Percentiles rank a stretch among this genome's conserved stretches.
Conservation (phyloP, 139 green algal species). For the Ostreobium quekettii region DNA sequence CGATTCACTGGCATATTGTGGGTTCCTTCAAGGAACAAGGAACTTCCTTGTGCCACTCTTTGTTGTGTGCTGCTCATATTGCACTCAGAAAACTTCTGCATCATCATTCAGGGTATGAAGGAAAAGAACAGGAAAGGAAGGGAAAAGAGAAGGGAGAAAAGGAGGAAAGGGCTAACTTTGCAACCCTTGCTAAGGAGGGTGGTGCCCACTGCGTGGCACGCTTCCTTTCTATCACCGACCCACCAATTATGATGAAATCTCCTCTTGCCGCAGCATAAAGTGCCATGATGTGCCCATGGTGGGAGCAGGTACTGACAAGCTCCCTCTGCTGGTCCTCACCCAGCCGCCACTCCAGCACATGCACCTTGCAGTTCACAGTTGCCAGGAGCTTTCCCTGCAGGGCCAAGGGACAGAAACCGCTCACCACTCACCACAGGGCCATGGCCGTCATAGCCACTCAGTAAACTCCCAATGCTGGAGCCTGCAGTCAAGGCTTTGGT, state of each 20-base stretch:
- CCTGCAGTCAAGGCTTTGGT: too few relatives aligned
- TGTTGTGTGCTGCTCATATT: too few relatives aligned
- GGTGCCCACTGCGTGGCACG: not conserved
- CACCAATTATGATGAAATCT: slow-evolving; percentile 15
- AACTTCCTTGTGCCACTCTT: too few relatives aligned
- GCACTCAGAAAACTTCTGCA: too few relatives aligned
- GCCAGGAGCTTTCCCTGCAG: slow-evolving; percentile 68
- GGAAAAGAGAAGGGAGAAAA: not conserved
- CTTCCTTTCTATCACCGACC: not conserved
- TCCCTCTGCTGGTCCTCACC: not conserved
- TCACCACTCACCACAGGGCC: too few relatives aligned
- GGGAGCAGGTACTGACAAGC: not conserved
- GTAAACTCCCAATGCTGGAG: too few relatives aligned
- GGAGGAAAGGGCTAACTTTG: not conserved
- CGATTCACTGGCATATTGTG: too few relatives aligned
- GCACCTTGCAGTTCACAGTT: slow-evolving; percentile 85
- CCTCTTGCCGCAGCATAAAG: slow-evolving; percentile 1
- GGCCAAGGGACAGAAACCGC: too few relatives aligned
- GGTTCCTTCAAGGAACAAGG: too few relatives aligned
- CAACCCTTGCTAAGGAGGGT: not conserved
- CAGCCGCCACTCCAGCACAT: slow-evolving; percentile 46
- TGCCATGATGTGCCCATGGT: slow-evolving; percentile 20
- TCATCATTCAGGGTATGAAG: too few relatives aligned
- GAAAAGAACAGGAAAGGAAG: not conserved
- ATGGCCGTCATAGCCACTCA: too few relatives aligned